Evolutionary conservation across 2,329 filamentous ascomycete genomes (phyloP).

Genomic region (Colletotrichum lini): DNA sequence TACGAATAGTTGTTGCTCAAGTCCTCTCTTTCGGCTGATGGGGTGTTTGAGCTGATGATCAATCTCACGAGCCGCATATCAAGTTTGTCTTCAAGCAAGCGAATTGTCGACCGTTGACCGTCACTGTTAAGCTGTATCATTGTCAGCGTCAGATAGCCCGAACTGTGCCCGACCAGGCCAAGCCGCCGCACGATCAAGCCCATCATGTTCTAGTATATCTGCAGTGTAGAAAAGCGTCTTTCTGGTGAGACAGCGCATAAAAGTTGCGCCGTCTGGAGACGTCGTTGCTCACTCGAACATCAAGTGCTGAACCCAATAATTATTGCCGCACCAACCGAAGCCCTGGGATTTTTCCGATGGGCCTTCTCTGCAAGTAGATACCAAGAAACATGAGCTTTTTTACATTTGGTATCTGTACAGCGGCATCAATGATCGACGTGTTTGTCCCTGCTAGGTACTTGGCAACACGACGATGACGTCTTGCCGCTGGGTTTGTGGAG

Average conservation of each 20-base stretch:
- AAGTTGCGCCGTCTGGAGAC: neutral
- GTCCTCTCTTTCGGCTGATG: neutral
- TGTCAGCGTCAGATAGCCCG: no score
- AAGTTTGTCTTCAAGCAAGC: neutral
- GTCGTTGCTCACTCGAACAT: neutral
- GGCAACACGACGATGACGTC: slow-evolving; percentile 20
- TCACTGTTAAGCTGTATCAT: no score
- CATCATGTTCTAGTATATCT: no score
- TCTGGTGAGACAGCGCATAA: neutral
- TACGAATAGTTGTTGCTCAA: no score
- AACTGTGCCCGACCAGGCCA: no score
- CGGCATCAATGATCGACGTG: slow-evolving; percentile 1
- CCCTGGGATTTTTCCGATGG: neutral
- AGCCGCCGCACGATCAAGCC: no score
- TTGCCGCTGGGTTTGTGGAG: slow-evolving; percentile 15
- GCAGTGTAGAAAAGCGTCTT: no score
- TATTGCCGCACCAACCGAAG: neutral
- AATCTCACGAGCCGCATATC: neutral
- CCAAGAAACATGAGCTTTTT: neutral
- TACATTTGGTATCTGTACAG: neutral
- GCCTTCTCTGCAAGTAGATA: neutral
- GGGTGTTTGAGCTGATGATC: neutral
- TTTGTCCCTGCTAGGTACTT: neutral
- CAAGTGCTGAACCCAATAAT: neutral
- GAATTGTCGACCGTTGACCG: no score